Evolutionary conservation across 2,329 filamentous ascomycete genomes (phyloP).

Genomic region (Paecilomyces fulvus): DNA sequence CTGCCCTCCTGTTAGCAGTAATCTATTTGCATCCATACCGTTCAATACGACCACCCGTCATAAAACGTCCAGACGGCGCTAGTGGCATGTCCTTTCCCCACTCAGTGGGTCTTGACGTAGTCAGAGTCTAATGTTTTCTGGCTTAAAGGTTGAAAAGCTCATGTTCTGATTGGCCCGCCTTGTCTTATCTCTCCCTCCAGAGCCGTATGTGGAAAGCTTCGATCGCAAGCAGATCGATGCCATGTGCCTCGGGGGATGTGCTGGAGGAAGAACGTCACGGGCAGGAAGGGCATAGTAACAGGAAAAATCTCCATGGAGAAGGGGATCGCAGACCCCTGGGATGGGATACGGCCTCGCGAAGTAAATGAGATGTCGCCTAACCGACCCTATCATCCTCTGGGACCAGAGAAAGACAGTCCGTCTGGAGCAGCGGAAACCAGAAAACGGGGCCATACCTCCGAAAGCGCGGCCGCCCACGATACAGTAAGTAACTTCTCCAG

Average conservation of each 20-base stretch:
- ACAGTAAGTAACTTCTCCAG: conserved; percentile 4
- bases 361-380: neutral
- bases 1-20: conserved; percentile 1
- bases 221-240: conserved; percentile 10
- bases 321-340: too few relatives aligned
- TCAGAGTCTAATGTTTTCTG: conserved; percentile 25
- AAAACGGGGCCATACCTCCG: neutral
- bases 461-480: conserved; percentile 1
- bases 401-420: neutral
- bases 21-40: conserved; percentile 6
- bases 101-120: conserved; percentile 28
- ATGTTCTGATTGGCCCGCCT: conserved; percentile 19
- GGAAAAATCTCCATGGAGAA: too few relatives aligned
- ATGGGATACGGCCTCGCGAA: too few relatives aligned
- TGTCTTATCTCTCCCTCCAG: conserved; percentile 20
- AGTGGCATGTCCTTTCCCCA: conserved; percentile 9
- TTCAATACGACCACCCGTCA: neutral
- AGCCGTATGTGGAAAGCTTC: conserved; percentile 1
- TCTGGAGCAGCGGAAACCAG: neutral
- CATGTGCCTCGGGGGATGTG: neutral
- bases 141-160: conserved; percentile 20
- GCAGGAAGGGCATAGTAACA: neutral
- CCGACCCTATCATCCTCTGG: neutral
- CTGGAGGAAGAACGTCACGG: neutral
- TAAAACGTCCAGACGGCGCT: neutral